Conservation (phyloP, 306 rosid genomes). For the Quercus gilva region DNA sequence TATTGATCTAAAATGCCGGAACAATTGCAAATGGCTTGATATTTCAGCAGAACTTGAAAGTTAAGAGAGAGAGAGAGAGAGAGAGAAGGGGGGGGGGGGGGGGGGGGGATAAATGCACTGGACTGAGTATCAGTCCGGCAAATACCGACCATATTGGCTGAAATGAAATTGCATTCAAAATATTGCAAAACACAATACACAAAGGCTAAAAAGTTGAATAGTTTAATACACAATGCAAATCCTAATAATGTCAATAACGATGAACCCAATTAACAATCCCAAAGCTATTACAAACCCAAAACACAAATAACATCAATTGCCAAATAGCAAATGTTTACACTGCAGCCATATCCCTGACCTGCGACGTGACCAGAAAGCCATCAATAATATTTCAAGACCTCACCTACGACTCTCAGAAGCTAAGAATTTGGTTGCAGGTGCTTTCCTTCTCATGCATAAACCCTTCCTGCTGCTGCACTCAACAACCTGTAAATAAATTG, state of each 20-base stretch:
- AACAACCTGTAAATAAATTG: conserved; percentile 70
- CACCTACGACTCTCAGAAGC: neutral
- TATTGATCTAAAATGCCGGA: too few species aligned
- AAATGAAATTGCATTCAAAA: too few species aligned
- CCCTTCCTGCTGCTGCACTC: conserved; percentile 21
- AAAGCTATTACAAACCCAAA: neutral
- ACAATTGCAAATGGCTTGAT: too few species aligned
- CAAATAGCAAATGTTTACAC: neutral
- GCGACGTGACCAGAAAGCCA: neutral
- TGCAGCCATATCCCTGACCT: neutral
- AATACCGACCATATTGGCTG: too few species aligned
- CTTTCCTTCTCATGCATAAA: conserved; percentile 2
- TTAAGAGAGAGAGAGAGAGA: too few species aligned
- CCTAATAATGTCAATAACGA: neutral
- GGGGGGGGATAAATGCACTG: too few species aligned
- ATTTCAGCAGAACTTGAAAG: too few species aligned
- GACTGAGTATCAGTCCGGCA: too few species aligned
- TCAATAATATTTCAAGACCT: neutral
- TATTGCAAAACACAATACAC: neutral
- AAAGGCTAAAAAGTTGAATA: neutral
- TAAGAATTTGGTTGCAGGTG: neutral
- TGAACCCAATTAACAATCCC: too few species aligned
- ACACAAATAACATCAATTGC: neutral
- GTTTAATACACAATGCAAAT: neutral
- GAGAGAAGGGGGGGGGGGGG: too few species aligned